Base-by-base conservation (phyloP, 371 early-diverging fungal genomes). In the Coemansia sp. region DNA sequence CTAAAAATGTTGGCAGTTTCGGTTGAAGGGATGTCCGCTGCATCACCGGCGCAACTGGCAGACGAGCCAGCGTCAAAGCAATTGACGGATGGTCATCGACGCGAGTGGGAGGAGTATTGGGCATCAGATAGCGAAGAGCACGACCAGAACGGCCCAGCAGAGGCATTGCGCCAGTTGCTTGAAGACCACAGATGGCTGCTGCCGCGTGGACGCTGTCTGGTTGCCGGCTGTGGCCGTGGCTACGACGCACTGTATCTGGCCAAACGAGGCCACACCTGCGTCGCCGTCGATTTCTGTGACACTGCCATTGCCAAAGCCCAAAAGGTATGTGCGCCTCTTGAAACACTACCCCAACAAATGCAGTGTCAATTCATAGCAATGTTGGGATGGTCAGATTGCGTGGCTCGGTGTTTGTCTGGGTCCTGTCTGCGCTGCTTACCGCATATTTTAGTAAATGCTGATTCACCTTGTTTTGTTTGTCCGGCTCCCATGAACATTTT, bases 191-290 rank as follows among this genome's bases (percentile, higher is more conserved):
- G 69, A n/a, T 76, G 71, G 72, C 65, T 76, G 53, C 61, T 72
- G 49, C 72, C 77, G n/a, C 63, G 60, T 11, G 77, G 77, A 8
- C 68, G 77, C 15, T 71, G 71, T 32, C 66, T 76, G 57, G 62
- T 76, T 4, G 69, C 77, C 9, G 77, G 77, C n/a, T 76, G 77
- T 61, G 77, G 77, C 17, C 60, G 64, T 17, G 77, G 77, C 21
- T 36, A 71, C 26, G 77, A 76, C 24, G 77, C 72, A n/a, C 29
- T 76, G 46, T 76, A 68, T 28, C 56, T 76, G 58, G 65, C 77
- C 39, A 51, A 59, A 12, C 65, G 72, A 0, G 72, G 77, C 7
- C 39, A 63, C 9, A 24, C 55, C 5, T 64, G 65, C 32, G 48
- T 71, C 4, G 77, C 58, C 15, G 61, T 76, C 19, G 77, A 76